Evolutionary conservation across 306 rosid genomes (phyloP), one percentile per base, ranked within the genome.

Genomic region (Vigna nakashimae): DNA sequence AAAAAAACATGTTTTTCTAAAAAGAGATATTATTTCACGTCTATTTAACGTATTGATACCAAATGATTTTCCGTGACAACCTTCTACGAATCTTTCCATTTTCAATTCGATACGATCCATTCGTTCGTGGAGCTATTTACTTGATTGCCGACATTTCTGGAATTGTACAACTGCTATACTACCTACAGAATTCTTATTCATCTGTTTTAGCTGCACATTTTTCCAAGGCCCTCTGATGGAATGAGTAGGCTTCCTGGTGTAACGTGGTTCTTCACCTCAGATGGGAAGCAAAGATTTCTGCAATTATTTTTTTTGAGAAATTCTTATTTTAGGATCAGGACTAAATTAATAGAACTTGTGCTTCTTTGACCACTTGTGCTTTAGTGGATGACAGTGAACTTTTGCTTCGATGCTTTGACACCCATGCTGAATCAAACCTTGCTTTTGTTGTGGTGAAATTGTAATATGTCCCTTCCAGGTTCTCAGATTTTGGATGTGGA

Each of bases 191-290:
- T 68, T 11, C 32, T 74, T 81, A 51, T 56, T 53, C 9, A 66
- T 56, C 32, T 75, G 15, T 65, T 26, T 73, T 73, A 50, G 38
- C 20, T 18, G 70, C 45, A 15, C 24, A 65, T 83, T 69, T 32
- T 70, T 68, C 58, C 68, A 40, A 65, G 86, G 83, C 75, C 71
- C 72, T 20, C 65, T 43, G 24, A 76, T 51, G 28, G 85, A 71
- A 10, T 2, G 32, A 69, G 28, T 26, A 26, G 28, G 28, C 28
- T 26, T 26, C 28, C 28, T 26, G 28, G 40, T 53, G 28, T 91
- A 62, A 56, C 52, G 49, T 15, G 75, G 71, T 75, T 69, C 75
- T 65, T 73, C 66, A 30, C 22, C 20, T 45, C 10, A 73, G 28
- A 58, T 11, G 5, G 55, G 59, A 15, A 50, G 20, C 36, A 20